A percentile compares a stretch with the other conserved stretches of the same genome.
Conservation (phyloP, 2,329 filamentous ascomycete species). For the Fusarium euwallaceae region DNA sequence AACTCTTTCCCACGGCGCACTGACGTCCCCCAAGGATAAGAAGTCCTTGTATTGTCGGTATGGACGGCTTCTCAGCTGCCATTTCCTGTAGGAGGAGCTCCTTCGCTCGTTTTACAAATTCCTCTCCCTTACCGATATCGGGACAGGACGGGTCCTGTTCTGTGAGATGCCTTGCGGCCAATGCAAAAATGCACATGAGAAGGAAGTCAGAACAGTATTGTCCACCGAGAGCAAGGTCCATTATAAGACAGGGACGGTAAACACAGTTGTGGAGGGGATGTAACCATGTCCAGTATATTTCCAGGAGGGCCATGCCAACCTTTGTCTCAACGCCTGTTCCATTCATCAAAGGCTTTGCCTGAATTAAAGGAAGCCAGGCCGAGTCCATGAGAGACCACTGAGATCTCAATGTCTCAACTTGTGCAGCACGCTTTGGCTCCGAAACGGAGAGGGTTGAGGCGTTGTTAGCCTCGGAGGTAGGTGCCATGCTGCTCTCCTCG, state of each 20-base stretch:
- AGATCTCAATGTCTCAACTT: not conserved
- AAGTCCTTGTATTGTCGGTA: conserved; percentile 12
- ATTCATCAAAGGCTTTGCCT: conserved; percentile 11
- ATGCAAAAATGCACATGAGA: conserved; percentile 37
- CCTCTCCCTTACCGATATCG: not conserved
- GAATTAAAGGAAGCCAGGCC: not conserved
- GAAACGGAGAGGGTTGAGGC: not conserved
- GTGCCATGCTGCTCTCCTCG: not conserved
- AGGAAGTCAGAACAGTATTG: conserved; percentile 40
- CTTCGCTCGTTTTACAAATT: not conserved
- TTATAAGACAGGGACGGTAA: conserved; percentile 33
- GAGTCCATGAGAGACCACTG: not conserved
- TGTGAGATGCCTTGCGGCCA: conserved; percentile 33
- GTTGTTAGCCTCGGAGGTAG: not conserved
- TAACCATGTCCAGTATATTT: conserved; percentile 43
- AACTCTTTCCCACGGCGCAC: conserved; percentile 36
- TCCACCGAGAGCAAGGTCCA: conserved; percentile 38
- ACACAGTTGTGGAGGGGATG: conserved; percentile 39
- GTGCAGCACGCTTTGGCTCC: not conserved
- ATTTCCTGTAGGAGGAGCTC: not conserved
- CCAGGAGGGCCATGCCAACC: conserved; percentile 30
- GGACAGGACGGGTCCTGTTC: conserved; percentile 1
- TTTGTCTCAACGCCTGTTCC: conserved; percentile 26
- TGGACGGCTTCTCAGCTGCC: not conserved
- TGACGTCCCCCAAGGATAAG: conserved; percentile 38